Conservation (phyloP, 2,329 filamentous ascomycete species). For the Tolypocladium inflatum region DNA sequence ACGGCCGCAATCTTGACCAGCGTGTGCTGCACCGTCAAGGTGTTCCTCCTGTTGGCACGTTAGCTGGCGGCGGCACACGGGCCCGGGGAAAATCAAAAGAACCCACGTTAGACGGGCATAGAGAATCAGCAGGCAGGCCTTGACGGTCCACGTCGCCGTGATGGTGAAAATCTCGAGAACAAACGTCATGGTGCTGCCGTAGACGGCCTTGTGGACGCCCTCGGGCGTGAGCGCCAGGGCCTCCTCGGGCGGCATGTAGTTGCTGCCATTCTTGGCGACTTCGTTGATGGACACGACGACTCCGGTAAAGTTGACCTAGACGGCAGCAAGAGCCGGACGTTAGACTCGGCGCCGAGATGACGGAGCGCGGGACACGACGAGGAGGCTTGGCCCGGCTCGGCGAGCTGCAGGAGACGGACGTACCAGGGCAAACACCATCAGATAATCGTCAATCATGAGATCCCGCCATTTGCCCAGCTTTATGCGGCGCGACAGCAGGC, state of each 20-base stretch:
- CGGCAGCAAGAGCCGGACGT: neutral
- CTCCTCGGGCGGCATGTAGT: constrained; percentile 28
- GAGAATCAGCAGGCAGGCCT: constrained; percentile 41
- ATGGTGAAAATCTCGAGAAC: constrained; percentile 44
- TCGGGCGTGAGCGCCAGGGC: constrained; percentile 32
- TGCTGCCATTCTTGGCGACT: constrained; percentile 33
- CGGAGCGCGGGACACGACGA: neutral
- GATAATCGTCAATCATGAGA: constrained; percentile 47
- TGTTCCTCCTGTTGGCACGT: constrained; percentile 10
- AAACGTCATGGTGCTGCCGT: constrained; percentile 45
- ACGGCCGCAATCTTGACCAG: constrained; percentile 30
- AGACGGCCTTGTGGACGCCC: constrained; percentile 30
- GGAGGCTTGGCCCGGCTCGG: neutral
- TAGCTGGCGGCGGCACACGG: neutral
- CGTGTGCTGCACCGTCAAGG: constrained; percentile 19
- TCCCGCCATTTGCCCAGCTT: constrained; percentile 33
- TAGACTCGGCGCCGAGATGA: neutral
- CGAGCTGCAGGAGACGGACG: constrained; percentile 1
- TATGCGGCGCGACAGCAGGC: constrained; percentile 20
- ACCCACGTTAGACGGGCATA: constrained; percentile 42
- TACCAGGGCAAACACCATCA: constrained; percentile 42
- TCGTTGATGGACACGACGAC: constrained; percentile 32
- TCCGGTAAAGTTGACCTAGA: constrained; percentile 17
- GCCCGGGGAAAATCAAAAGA: neutral
- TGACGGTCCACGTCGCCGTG: constrained; percentile 40